Conservation (phyloP, 2,329 filamentous ascomycete species). For the Nothomitra cinnamomea region DNA sequence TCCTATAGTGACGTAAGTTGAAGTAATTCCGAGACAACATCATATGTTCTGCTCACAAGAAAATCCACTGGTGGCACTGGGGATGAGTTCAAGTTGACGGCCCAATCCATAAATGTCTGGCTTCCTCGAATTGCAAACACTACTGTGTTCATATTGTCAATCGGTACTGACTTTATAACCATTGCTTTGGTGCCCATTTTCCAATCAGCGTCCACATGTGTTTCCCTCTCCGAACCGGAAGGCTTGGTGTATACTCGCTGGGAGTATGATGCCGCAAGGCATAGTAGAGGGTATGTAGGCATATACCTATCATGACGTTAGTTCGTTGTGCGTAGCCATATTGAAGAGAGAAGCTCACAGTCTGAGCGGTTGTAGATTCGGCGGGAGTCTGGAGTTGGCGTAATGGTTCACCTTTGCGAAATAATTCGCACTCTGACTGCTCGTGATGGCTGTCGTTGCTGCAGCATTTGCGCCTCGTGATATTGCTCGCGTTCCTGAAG, state of each 20-base stretch:
- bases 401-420: constrained; percentile 68
- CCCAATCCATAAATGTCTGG: constrained; percentile 70
- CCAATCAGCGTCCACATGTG: constrained; percentile 56
- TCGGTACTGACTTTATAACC: constrained; percentile 64
- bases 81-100: constrained; percentile 58
- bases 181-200: constrained; percentile 65
- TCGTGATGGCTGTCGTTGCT: constrained; percentile 20
- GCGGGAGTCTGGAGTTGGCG: constrained; percentile 56
- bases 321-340: background rate
- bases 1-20: constrained; percentile 28
- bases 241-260: constrained; percentile 56
- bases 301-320: constrained; percentile 36
- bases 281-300: constrained; percentile 59
- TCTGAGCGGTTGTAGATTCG: constrained; percentile 47
- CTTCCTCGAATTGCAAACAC: constrained; percentile 74
- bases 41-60: constrained; percentile 27
- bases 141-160: constrained; percentile 62
- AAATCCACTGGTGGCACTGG: constrained; percentile 51
- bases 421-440: constrained; percentile 30
- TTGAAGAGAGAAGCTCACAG: constrained; percentile 31
- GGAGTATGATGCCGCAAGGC: constrained; percentile 63
- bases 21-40: no score
- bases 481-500: constrained; percentile 10
- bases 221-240: constrained; percentile 42
- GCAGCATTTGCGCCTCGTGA: constrained; percentile 11